These are phyloP conservation scores for Dendrobium officinale DNA, from an alignment of 106 monocot species.

Conservation along the genomic window DNA sequence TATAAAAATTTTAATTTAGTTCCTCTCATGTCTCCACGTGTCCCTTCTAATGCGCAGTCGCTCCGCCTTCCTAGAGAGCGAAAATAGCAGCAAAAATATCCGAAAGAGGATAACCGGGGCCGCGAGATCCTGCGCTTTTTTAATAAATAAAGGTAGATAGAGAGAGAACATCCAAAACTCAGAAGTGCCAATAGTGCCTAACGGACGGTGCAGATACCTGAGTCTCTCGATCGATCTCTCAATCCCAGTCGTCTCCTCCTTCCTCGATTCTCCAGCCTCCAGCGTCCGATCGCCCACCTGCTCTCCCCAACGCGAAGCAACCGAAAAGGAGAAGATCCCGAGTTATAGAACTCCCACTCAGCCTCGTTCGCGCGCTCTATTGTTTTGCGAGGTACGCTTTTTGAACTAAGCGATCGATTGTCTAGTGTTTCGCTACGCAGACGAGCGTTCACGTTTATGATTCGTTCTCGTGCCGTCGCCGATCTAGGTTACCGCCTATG, in stretches of 20 bases:
- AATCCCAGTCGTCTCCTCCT: slow-evolving; percentile 43
- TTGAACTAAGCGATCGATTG: not conserved
- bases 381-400: slow-evolving; percentile 3
- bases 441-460: not conserved
- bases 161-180: too few species aligned
- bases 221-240: not conserved
- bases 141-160: not conserved
- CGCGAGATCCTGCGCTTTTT: not conserved
- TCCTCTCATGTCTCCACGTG: too few species aligned
- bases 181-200: not conserved
- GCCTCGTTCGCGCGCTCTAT: not conserved
- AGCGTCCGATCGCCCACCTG: slow-evolving; percentile 32
- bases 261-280: slow-evolving; percentile 39
- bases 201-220: slow-evolving; percentile 11
- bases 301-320: slow-evolving; percentile 9
- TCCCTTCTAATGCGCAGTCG: not conserved
- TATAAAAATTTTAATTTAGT: too few species aligned
- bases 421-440: not conserved
- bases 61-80: not conserved
- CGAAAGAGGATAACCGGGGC: not conserved
- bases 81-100: not conserved
- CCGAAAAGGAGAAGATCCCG: not conserved
- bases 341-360: not conserved
- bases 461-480: not conserved
- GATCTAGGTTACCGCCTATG: slow-evolving; percentile 14